Base-by-base conservation (phyloP, 768 basidiomycete genomes). In the Pleurotus platypus region DNA sequence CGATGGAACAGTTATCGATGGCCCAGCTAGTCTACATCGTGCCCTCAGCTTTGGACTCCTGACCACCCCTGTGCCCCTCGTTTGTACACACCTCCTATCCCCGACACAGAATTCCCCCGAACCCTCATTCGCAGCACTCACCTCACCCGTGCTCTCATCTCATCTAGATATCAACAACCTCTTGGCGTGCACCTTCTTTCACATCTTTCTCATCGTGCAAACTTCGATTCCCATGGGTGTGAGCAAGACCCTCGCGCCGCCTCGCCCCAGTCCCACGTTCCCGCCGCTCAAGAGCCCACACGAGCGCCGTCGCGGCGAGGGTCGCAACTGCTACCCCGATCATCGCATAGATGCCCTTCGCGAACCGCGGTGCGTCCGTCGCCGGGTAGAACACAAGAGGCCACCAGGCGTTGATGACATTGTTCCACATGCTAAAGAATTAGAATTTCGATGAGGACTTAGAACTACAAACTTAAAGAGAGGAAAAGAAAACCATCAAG, bases 301-400 rank as follows among this genome's bases (percentile, higher is more conserved):
- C 85, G 11, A 82, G 40, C 71, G 73, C 80, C 2, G 85, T 87
- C 26, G 78, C 74, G 5, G 58, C 70, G 13, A 87, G 67, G 8
- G 86, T 86, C n/a, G 82, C 82, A 22, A 75, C 68, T 43, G 79
- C 79, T 0, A 77, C 77, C 46, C 79, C 80, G 35, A 87, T 75
- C 83, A 87, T 85, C 8, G 85, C 81, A 61, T 83, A 82, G 82
- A 86, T 83, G 18, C 87, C 88, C 57, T 81, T 88, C 15, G 65
- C 75, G 68, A 89, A 90, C 22, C 71, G 70, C 4, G 89, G 87
- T 4, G 86, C 87, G 51, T 89, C 84, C 22, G 84, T 85, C 4
- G 87, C 86, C n/a, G 82, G 84, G 68, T 89, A 89, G 66, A 87
- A 84, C 18, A 89, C 76, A 6, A 87, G 74, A 46, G 84, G 78